Evolutionary conservation across 2,329 filamentous ascomycete species (phyloP).

Genomic region (Verticillium nonalfalfae): DNA sequence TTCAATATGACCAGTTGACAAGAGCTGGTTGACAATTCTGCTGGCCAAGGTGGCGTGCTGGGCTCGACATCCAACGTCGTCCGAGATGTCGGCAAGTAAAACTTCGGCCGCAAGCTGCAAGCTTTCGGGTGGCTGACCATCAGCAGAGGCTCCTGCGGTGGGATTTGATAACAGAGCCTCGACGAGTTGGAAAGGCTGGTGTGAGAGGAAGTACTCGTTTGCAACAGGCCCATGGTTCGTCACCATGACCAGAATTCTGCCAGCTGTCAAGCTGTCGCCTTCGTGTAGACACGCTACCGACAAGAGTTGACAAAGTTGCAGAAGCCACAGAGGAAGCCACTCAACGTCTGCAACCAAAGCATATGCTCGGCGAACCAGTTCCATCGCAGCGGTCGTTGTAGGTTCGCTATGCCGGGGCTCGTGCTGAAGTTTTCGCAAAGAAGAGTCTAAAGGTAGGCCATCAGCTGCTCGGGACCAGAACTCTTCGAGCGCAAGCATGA

Average conservation of each 20-base stretch:
- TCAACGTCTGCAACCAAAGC: neutral
- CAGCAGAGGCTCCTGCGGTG: neutral
- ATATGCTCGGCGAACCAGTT: slow-evolving; percentile 6
- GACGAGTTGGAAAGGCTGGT: slow-evolving; percentile 5
- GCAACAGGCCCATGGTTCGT: slow-evolving; percentile 1
- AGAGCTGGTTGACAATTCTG: neutral
- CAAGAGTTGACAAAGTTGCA: slow-evolving; percentile 5
- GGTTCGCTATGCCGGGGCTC: neutral
- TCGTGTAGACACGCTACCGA: slow-evolving; percentile 7
- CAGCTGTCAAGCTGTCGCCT: slow-evolving; percentile 3
- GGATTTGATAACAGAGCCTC: neutral
- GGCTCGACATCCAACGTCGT: neutral
- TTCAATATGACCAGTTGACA: neutral
- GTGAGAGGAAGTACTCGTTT: neutral
- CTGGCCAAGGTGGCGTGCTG: neutral
- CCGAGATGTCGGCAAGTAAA: slow-evolving; percentile 4
- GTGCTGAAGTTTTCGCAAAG: neutral
- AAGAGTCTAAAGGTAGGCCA: neutral
- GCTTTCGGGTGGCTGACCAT: neutral
- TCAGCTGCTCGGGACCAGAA: neutral
- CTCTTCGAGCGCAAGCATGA: neutral
- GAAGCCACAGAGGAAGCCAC: slow-evolving; percentile 6
- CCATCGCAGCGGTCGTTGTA: slow-evolving; percentile 3
- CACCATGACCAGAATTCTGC: slow-evolving; percentile 5
- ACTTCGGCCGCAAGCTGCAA: neutral